Evolutionary conservation across 2,329 filamentous ascomycete genomes (phyloP).

Genomic region (Gremmenia infestans): DNA sequence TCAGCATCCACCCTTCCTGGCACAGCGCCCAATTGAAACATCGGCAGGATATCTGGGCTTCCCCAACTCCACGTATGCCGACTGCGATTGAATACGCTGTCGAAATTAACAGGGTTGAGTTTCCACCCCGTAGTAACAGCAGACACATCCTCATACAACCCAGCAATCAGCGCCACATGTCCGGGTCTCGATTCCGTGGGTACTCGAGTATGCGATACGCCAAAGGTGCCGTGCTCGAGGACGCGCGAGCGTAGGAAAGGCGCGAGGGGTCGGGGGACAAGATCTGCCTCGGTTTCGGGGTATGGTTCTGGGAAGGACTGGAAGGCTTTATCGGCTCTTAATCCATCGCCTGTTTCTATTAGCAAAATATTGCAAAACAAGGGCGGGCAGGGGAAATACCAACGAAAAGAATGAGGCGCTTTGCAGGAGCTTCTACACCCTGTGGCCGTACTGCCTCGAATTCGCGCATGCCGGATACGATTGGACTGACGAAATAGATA

Average conservation of each 20-base stretch:
- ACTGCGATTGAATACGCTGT: conserved; percentile 97
- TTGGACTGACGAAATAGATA: conserved; percentile 97
- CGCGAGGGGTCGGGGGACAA: conserved; percentile 74
- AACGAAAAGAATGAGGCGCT: conserved; percentile 88
- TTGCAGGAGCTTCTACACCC: conserved; percentile 67
- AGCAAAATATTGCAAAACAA: conserved; percentile 12
- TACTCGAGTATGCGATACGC: conserved; percentile 93
- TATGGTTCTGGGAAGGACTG: conserved; percentile 89
- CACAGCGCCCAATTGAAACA: conserved; percentile 93
- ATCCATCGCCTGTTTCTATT: conserved; percentile 63
- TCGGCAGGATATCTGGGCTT: conserved; percentile 92
- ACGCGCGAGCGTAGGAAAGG: conserved; percentile 89
- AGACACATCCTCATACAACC: conserved; percentile 95
- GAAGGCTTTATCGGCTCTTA: conserved; percentile 97
- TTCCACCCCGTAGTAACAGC: conserved; percentile 98
- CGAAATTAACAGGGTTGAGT: conserved; percentile 94
- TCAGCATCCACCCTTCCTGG: conserved; percentile 84
- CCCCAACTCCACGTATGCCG: conserved; percentile 99
- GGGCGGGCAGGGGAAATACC: conserved; percentile 46
- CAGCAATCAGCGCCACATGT: conserved; percentile 94
- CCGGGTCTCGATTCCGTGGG: conserved; percentile 95
- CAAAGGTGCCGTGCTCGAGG: conserved; percentile 87
- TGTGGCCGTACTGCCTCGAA: conserved; percentile 62
- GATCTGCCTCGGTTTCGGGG: conserved; percentile 57
- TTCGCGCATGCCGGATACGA: conserved; percentile 90